Base-by-base conservation (phyloP, 2,329 filamentous ascomycete species). In the Helotiales sp. region DNA sequence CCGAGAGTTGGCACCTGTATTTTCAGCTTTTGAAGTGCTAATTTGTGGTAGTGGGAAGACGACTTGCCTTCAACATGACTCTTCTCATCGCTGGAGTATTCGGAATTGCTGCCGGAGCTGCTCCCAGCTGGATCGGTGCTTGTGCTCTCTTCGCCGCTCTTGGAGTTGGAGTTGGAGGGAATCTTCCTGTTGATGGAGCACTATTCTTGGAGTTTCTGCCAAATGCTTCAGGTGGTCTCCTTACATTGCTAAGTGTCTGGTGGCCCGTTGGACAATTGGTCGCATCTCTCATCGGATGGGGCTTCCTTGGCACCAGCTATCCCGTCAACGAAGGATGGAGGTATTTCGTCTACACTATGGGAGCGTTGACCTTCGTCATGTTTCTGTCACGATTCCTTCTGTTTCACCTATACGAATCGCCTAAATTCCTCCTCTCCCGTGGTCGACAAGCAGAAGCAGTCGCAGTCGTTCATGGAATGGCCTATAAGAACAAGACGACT, bases 171-270 rank as follows among this genome's bases (percentile, higher is more conserved):
- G 86, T 90, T 6, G 88, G 87, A 24, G 90, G 91, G 5, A 93
- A 91, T 67, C 75, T 93, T 19, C 88, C 88, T 1, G 88, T 93
- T 0, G 90, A 93, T 71, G 89, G 89, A 31, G 88, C 90, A 0
- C 77, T 95, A 2, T 95, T 96, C 71, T 79, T 96, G 34, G 91
- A 96, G 69, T 93, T 93, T 63, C 75, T 96, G 0, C 91, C 91
- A 0, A 86, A 88, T 57, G 83, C 86, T 0, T 88, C 85, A n/a
- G 86, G 85, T 61, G 84, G 85, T 30, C 80, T 95, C 13, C 77
- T 95, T 29, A 95, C 90, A 0, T 78, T 93, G 48, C 78, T 96
- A n/a, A 91, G 89, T 6, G 83, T 92, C 7, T 95, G 90, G 88
- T 96, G 91, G 90, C 89, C 91, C 0, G 75, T 96, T 17, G 91